phyloP scores from a whole-genome alignment of 345 rosid species.

The Rhizophora mangle region DNA sequence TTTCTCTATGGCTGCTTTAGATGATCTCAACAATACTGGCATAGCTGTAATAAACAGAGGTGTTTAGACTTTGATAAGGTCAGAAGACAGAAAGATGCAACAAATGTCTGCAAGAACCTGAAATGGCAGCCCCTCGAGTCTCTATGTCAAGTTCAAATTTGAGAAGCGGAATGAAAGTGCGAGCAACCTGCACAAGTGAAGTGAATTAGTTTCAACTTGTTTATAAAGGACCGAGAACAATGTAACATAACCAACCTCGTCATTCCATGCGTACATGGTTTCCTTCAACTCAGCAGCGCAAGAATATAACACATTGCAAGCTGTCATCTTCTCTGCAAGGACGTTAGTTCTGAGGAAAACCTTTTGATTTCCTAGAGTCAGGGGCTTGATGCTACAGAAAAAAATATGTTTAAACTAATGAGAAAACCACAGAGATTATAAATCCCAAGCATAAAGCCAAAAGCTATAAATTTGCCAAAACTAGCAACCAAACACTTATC shows the following conservation, averaged over 20 bases:
- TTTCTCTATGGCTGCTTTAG: conserved; percentile 13
- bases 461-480: background rate
- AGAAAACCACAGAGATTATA: background rate
- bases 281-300: conserved; percentile 10
- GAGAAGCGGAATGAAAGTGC: conserved; percentile 19
- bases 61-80: background rate
- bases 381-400: background rate
- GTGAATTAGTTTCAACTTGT: background rate
- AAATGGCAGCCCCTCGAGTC: conserved; percentile 3
- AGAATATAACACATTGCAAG: conserved; percentile 2
- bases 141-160: background rate
- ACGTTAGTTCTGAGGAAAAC: background rate
- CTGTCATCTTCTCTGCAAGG: conserved; percentile 10
- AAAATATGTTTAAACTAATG: background rate
- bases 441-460: background rate
- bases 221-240: background rate
- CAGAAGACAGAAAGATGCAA: background rate
- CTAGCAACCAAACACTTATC: background rate
- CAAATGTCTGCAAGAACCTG: background rate
- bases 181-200: conserved; percentile 15
- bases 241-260: conserved; percentile 18
- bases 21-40: conserved; percentile 10
- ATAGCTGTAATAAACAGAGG: background rate
- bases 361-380: background rate
- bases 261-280: conserved; percentile 11